A percentile compares a stretch with the other conserved stretches of the same genome.
Conservation (phyloP, 805 yeast genomes). For the Suhomyces emberorum region DNA sequence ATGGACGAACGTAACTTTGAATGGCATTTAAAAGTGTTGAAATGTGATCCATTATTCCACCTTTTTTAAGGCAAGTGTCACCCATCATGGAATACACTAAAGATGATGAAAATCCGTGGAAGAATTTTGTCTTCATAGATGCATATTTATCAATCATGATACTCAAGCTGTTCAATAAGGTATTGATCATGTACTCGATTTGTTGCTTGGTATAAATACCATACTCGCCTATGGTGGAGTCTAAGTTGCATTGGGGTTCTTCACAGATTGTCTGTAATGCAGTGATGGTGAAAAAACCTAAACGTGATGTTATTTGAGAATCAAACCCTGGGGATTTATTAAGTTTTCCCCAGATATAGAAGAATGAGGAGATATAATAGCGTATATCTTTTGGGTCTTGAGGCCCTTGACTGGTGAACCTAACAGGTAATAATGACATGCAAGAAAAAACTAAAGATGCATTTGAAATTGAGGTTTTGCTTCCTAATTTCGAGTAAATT, state of each 20-base stretch:
- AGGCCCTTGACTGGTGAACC: slow-evolving; percentile 28
- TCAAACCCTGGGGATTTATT: slow-evolving; percentile 52
- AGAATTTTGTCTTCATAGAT: slow-evolving; percentile 37
- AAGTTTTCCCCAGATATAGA: slow-evolving; percentile 67
- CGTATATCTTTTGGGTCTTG: slow-evolving; percentile 39
- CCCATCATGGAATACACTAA: slow-evolving; percentile 66
- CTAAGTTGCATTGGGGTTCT: slow-evolving; percentile 13
- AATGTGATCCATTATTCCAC: slow-evolving; percentile 51
- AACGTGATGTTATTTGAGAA: slow-evolving; percentile 57
- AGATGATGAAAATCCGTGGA: slow-evolving; percentile 41
- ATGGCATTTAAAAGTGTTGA: slow-evolving; percentile 61
- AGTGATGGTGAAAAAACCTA: slow-evolving; percentile 58
- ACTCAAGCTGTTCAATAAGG: slow-evolving; percentile 43
- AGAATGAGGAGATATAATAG: slow-evolving; percentile 62
- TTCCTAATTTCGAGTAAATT: slow-evolving; percentile 49
- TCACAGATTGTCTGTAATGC: slow-evolving; percentile 33
- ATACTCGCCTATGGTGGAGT: slow-evolving; percentile 41
- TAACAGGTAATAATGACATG: slow-evolving; percentile 52
- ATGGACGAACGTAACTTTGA: slow-evolving; percentile 85
- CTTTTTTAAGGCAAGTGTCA: slow-evolving; percentile 32
- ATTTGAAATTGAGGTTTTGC: slow-evolving; percentile 52
- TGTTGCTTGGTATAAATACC: slow-evolving; percentile 69
- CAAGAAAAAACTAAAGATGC: slow-evolving; percentile 50
- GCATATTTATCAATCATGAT: slow-evolving; percentile 49
- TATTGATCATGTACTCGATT: slow-evolving; percentile 55